Percentiles rank a stretch among this genome's conserved stretches.
These are phyloP conservation scores for Teratosphaeria gauchensis DNA, from an alignment of 2,329 filamentous ascomycete genomes.

Conservation along the genomic window DNA sequence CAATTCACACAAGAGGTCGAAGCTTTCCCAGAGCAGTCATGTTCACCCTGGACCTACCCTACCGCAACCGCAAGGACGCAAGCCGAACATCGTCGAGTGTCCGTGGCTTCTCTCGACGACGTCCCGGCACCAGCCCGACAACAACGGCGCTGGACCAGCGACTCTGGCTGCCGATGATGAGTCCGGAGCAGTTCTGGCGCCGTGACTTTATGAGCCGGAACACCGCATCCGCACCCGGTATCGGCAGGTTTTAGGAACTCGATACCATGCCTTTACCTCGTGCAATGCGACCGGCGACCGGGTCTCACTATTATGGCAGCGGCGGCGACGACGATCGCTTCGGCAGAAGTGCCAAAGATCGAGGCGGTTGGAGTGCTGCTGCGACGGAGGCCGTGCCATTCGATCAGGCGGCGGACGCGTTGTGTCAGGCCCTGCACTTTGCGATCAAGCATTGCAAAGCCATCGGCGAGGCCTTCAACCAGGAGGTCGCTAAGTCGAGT, in stretches of 20 bases:
- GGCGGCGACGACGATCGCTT: neutral
- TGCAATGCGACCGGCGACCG: neutral
- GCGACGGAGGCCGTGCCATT: neutral
- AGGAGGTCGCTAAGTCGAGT: slow-evolving; percentile 1
- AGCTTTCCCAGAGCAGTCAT: slow-evolving; percentile 1
- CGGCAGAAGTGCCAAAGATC: neutral
- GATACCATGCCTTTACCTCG: neutral
- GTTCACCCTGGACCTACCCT: slow-evolving; percentile 2
- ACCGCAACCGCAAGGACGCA: slow-evolving; percentile 6
- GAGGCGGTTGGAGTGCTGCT: neutral
- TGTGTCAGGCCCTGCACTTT: slow-evolving; percentile 3
- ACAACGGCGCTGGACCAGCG: neutral
- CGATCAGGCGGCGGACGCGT: slow-evolving; percentile 3
- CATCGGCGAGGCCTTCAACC: slow-evolving; percentile 4
- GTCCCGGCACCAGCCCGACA: neutral
- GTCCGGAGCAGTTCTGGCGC: neutral
- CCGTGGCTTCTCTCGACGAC: neutral
- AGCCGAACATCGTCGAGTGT: slow-evolving; percentile 3
- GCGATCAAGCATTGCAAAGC: slow-evolving; percentile 1
- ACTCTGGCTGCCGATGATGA: neutral
- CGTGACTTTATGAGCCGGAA: neutral
- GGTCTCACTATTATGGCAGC: neutral
- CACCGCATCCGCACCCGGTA: neutral
- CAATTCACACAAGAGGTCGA: neutral
- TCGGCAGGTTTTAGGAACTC: neutral